Evolutionary conservation across 2,329 filamentous ascomycete species (phyloP).

Genomic region (Penicillium brasilianum): DNA sequence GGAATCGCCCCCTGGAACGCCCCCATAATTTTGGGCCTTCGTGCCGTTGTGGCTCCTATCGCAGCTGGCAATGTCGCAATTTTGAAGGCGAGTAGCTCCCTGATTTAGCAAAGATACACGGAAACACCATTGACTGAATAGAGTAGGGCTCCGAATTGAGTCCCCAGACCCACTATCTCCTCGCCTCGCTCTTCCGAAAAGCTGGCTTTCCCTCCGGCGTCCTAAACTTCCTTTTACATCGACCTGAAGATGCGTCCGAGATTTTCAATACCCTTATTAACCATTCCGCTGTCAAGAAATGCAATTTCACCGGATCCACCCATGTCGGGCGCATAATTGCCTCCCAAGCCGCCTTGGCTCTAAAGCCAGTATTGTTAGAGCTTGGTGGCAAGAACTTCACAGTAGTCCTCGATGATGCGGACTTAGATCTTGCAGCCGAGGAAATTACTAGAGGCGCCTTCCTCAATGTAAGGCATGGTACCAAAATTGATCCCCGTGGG

Average conservation of each 20-base stretch:
- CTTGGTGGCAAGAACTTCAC: constrained; percentile 22
- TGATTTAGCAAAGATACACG: background rate
- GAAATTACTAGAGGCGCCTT: constrained; percentile 13
- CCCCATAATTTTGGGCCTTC: constrained; percentile 49
- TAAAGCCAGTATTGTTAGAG: constrained; percentile 21
- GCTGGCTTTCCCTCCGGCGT: constrained; percentile 15
- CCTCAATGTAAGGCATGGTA: background rate
- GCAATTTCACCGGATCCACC: constrained; percentile 22
- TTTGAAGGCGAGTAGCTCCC: background rate
- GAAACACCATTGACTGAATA: background rate
- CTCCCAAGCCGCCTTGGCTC: constrained; percentile 1
- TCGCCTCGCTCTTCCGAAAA: constrained; percentile 10
- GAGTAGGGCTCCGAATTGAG: background rate
- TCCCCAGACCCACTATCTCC: constrained; percentile 14
- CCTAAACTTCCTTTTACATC: constrained; percentile 2
- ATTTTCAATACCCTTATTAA: constrained; percentile 6
- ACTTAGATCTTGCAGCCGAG: constrained; percentile 17
- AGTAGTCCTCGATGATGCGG: constrained; percentile 22
- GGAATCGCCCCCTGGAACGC: constrained; percentile 76
- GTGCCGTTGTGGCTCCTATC: constrained; percentile 62
- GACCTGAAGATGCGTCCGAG: background rate
- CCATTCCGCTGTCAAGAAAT: constrained; percentile 14
- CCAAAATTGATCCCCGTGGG: background rate
- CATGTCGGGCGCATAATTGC: constrained; percentile 17
- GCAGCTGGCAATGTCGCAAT: constrained; percentile 32